Conservation (phyloP, 176 grass and related monocot genomes). For the Oryza nivara region DNA sequence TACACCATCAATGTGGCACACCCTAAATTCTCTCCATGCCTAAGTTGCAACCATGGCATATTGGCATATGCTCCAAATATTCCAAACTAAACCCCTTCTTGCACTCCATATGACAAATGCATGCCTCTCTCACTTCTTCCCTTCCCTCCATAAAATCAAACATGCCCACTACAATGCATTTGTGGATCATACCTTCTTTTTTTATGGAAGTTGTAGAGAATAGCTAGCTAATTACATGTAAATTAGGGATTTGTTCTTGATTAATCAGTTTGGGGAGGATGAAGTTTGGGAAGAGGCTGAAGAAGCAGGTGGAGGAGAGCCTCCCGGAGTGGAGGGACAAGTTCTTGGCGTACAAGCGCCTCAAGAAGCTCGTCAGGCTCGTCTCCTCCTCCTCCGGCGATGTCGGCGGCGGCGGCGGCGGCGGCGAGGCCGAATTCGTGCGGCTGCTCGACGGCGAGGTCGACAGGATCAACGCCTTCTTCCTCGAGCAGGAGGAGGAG, state of each 20-base stretch:
- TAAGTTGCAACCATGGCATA: slow-evolving; percentile 30
- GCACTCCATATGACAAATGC: slow-evolving; percentile 11
- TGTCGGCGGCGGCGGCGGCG: background rate
- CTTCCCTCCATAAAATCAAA: slow-evolving; percentile 17
- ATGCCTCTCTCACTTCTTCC: background rate
- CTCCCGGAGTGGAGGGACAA: slow-evolving; percentile 87
- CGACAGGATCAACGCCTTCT: slow-evolving; percentile 84
- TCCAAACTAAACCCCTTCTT: slow-evolving; percentile 7
- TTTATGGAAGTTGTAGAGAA: background rate
- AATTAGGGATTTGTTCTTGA: background rate
- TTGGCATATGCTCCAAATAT: slow-evolving; percentile 65
- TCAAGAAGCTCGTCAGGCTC: slow-evolving; percentile 66
- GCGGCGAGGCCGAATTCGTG: slow-evolving; percentile 41
- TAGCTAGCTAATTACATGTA: background rate
- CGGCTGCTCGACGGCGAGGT: slow-evolving; percentile 64
- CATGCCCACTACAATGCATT: background rate
- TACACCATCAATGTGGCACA: background rate
- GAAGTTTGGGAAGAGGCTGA: slow-evolving; percentile 89
- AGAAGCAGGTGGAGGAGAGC: slow-evolving; percentile 76
- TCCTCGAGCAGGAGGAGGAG: slow-evolving; percentile 85
- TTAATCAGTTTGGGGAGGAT: background rate
- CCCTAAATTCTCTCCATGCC: background rate
- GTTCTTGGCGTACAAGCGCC: slow-evolving; percentile 80
- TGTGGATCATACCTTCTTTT: background rate
- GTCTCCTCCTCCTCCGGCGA: background rate